Evolutionary conservation across 2,329 filamentous ascomycete species (phyloP).

Genomic region (Sphaerulina populicola): DNA sequence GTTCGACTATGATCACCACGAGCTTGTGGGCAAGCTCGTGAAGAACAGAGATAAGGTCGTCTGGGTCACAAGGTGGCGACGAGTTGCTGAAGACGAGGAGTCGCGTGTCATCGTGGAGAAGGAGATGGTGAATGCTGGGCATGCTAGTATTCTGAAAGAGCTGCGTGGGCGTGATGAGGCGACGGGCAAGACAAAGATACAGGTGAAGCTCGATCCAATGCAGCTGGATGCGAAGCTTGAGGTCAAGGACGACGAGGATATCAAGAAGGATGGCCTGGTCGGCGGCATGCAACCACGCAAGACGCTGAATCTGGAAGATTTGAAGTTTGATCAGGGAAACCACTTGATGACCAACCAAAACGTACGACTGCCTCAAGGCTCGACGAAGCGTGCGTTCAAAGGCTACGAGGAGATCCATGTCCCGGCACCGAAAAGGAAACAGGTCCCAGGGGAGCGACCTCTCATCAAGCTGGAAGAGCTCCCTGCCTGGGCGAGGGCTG

Average conservation of each 20-base stretch:
- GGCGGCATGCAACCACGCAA: constrained; percentile 80
- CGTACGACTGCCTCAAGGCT: constrained; percentile 85
- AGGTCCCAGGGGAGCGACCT: constrained; percentile 63
- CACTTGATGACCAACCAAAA: constrained; percentile 99
- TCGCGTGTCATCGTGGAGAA: constrained; percentile 70
- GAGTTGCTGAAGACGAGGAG: constrained; percentile 66
- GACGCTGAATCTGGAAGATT: constrained; percentile 86
- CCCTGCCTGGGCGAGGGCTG: constrained; percentile 81
- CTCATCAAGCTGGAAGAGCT: constrained; percentile 78
- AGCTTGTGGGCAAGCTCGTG: constrained; percentile 83
- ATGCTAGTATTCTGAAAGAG: constrained; percentile 80
- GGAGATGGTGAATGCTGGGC: constrained; percentile 83
- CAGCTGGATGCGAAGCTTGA: constrained; percentile 55
- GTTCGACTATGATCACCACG: constrained; percentile 93
- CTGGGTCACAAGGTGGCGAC: constrained; percentile 83
- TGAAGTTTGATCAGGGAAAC: constrained; percentile 95
- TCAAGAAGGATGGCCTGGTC: constrained; percentile 59
- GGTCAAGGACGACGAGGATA: constrained; percentile 47
- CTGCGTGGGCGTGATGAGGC: constrained; percentile 62
- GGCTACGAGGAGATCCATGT: constrained; percentile 98
- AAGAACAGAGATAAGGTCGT: constrained; percentile 89
- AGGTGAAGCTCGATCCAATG: constrained; percentile 78
- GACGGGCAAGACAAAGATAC: constrained; percentile 54
- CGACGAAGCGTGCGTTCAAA: constrained; percentile 91
- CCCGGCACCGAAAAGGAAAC: constrained; percentile 79